Conservation (phyloP, 2,329 filamentous ascomycete species). For the Cytospora chrysosperma region DNA sequence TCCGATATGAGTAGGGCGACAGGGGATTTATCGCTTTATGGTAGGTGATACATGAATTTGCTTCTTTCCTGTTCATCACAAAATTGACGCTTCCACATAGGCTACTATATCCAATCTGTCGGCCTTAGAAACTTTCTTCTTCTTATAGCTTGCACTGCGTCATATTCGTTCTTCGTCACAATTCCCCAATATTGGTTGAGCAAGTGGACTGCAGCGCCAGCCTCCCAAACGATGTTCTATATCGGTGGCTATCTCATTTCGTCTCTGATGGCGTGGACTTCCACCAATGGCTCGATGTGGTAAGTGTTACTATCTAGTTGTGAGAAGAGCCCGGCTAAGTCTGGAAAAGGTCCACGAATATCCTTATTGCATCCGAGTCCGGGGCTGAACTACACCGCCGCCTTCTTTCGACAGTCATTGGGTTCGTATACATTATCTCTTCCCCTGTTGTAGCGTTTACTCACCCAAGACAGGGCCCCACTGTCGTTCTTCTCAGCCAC, state of each 20-base stretch:
- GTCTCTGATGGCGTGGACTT: constrained; percentile 36
- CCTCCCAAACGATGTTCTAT: constrained; percentile 26
- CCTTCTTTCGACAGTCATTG: constrained; percentile 32
- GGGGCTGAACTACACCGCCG: constrained; percentile 33
- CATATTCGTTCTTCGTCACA: constrained; percentile 36
- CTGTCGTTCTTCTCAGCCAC: constrained; percentile 41
- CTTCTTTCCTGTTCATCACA: neutral
- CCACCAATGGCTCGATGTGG: constrained; percentile 37
- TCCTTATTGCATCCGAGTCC: constrained; percentile 38
- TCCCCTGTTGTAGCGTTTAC: neutral
- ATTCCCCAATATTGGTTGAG: constrained; percentile 40
- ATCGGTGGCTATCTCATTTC: constrained; percentile 37
- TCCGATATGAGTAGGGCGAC: constrained; percentile 29
- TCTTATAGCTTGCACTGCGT: constrained; percentile 29
- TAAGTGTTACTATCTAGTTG: neutral
- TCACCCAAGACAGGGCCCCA: constrained; percentile 34
- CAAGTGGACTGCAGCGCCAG: constrained; percentile 36
- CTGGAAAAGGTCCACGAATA: constrained; percentile 31
- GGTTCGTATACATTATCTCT: neutral
- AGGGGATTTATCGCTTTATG: constrained; percentile 39
- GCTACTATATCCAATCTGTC: constrained; percentile 34
- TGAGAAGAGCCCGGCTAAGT: neutral
- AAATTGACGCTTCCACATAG: constrained; percentile 28
- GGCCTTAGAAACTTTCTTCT: constrained; percentile 31
- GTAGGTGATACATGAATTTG: constrained; percentile 6